Base-by-base conservation (phyloP, 129 eudicot species). In the Cynara cardunculus region DNA sequence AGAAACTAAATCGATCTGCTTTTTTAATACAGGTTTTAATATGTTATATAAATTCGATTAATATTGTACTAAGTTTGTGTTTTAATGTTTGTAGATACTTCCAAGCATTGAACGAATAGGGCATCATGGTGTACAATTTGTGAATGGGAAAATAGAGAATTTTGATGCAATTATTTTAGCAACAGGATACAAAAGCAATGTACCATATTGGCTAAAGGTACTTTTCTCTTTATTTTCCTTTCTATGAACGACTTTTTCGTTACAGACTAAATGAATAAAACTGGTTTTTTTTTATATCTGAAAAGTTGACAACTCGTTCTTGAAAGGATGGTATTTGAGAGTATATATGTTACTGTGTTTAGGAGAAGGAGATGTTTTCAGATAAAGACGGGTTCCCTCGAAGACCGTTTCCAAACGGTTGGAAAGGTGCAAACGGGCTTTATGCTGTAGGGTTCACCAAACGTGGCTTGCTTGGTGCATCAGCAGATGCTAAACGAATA, bases 371-470 rank as follows among this genome's bases (percentile, higher is more conserved):
- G 70, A 95, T 95, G 99, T 95, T 95, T 49, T 92, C 91, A 0
- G 89, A 92, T 80, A 89, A 89, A 85, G 97, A 95, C 66, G 99
- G 99, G 25, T 86, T 92, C 71, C 99, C 99, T 49, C 87, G 87
- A 75, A 89, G 78, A 74, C 91, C 99, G 82, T 95, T 95, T 86
- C 99, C 99, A 1, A 92, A 95, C 27, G 93, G 99, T n/a, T 95
- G 99, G 99, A 95, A 90, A 88, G 97, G 97, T 6, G 87, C 88
- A 46, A 7, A 78, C 66, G 99, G 99, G 73, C 91, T 95, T 71
- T 95, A 92, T n/a, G 97, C 97, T 0, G 99, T 95, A 69, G 97
- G 99, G 89, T 95, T 95, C 87, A 95, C 99, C 26, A 95, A 92
- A 84, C 97, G 97, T 28, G 99, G 99, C 65, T 85, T 95, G 79